Evolutionary conservation across 2,329 filamentous ascomycete genomes (phyloP).

Genomic region (Paraphaeosphaeria sporulosa): DNA sequence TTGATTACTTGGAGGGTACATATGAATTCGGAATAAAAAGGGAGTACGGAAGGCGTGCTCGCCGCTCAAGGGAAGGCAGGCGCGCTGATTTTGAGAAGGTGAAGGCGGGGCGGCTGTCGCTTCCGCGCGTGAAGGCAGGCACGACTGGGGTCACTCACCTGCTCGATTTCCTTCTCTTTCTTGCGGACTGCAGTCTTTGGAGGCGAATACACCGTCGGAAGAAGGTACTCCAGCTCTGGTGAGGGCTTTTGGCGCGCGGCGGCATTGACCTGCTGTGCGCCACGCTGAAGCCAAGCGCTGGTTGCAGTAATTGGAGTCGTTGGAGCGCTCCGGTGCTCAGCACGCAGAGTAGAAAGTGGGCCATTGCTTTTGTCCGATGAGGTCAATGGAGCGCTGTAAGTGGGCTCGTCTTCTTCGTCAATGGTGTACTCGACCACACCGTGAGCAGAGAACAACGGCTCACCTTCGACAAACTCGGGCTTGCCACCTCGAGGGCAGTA

Average conservation of each 20-base stretch:
- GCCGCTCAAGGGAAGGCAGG: background rate
- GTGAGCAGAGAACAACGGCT: constrained; percentile 29
- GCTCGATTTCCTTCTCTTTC: constrained; percentile 31
- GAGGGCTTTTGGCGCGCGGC: background rate
- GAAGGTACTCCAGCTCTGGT: constrained; percentile 21
- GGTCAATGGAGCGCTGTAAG: constrained; percentile 20
- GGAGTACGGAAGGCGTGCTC: background rate
- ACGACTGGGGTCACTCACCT: constrained; percentile 37
- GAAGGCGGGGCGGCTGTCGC: background rate
- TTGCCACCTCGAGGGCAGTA: constrained; percentile 37
- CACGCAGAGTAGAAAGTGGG: constrained; percentile 16
- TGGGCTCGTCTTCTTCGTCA: constrained; percentile 17
- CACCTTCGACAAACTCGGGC: constrained; percentile 33
- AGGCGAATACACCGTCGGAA: constrained; percentile 43
- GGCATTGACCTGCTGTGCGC: background rate
- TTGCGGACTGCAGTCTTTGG: constrained; percentile 27
- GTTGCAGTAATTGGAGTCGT: constrained; percentile 1
- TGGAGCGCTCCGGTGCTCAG: constrained; percentile 24
- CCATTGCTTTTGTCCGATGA: constrained; percentile 11
- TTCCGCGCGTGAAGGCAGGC: constrained; percentile 18
- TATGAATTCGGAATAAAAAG: background rate
- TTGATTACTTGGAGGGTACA: constrained; percentile 18
- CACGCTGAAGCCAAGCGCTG: constrained; percentile 12
- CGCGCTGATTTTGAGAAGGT: constrained; percentile 1
- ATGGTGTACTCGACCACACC: constrained; percentile 16